Percentiles rank a stretch among this genome's conserved stretches.
Conservation (phyloP, 1,139 yeast genomes). For the Suhomyces maxii region DNA sequence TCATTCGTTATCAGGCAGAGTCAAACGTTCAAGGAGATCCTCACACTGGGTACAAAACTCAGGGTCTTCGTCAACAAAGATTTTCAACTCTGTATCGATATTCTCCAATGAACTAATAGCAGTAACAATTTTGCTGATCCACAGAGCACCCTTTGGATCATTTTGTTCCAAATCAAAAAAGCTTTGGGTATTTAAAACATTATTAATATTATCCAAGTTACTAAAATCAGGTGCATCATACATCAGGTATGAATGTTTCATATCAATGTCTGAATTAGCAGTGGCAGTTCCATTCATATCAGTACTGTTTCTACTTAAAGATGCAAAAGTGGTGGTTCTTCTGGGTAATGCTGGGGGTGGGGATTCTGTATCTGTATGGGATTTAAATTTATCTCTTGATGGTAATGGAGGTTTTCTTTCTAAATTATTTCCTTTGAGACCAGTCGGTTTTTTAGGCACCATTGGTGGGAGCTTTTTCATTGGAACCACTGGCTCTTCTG, state of each 20-base stretch:
- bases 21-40: background rate
- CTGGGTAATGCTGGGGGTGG: constrained; percentile 4
- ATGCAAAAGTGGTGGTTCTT: background rate
- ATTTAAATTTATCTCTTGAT: constrained; percentile 8
- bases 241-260: background rate
- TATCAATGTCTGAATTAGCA: background rate
- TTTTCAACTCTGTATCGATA: constrained; percentile 33
- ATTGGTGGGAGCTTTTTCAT: constrained; percentile 34
- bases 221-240: background rate
- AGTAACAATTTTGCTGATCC: constrained; percentile 46
- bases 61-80: constrained; percentile 41
- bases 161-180: constrained; percentile 38
- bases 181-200: constrained; percentile 28
- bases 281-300: background rate
- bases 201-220: constrained; percentile 8
- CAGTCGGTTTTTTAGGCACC: constrained; percentile 40
- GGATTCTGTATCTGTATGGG: constrained; percentile 7
- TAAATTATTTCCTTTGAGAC: constrained; percentile 26
- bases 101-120: constrained; percentile 41
- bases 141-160: constrained; percentile 49
- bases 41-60: constrained; percentile 27
- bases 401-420: constrained; percentile 26
- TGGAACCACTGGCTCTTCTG: constrained; percentile 19
- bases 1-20: too few relatives aligned
- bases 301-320: background rate